phyloP scores from a whole-genome alignment of 495 filamentous ascomycete genomes.

The Pseudevernia furfuracea region DNA sequence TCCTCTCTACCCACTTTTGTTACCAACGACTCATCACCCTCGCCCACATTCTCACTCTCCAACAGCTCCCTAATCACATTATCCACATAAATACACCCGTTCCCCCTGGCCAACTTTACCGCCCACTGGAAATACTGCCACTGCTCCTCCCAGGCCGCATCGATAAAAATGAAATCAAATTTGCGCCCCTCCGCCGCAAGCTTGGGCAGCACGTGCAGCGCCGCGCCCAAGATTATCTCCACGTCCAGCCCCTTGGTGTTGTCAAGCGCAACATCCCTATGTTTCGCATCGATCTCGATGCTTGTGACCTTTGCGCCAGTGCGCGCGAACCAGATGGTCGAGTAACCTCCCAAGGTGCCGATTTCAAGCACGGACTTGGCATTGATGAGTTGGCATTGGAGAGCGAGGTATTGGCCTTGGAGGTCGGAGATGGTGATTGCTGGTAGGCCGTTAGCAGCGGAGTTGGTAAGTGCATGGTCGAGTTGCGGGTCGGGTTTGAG shows the following conservation, averaged over 20 bases:
- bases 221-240: slow-evolving; percentile 41
- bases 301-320: slow-evolving; percentile 39
- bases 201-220: slow-evolving; percentile 37
- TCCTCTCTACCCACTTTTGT: slow-evolving; percentile 40
- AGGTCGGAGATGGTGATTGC: slow-evolving; percentile 35
- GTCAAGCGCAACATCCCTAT: slow-evolving; percentile 37
- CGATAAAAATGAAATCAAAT: slow-evolving; percentile 47
- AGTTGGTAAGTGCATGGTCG: slow-evolving; percentile 17
- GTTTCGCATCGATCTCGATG: slow-evolving; percentile 38
- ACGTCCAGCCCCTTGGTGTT: slow-evolving; percentile 36
- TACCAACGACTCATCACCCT: slow-evolving; percentile 32
- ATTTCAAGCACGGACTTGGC: slow-evolving; percentile 44
- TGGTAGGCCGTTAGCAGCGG: slow-evolving; percentile 15
- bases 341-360: slow-evolving; percentile 47
- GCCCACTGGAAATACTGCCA: slow-evolving; percentile 44
- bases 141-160: slow-evolving; percentile 43
- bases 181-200: slow-evolving; percentile 33
- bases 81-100: slow-evolving; percentile 41
- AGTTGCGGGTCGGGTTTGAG: slow-evolving; percentile 9
- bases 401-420: slow-evolving; percentile 39
- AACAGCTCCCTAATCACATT: slow-evolving; percentile 38
- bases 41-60: slow-evolving; percentile 22
- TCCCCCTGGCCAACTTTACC: slow-evolving; percentile 32
- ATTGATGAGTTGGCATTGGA: slow-evolving; percentile 32
- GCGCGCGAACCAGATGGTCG: slow-evolving; percentile 43